phyloP scores from a whole-genome alignment of 805 yeast genomes.

The Cyberlindnera xylosilytica region DNA sequence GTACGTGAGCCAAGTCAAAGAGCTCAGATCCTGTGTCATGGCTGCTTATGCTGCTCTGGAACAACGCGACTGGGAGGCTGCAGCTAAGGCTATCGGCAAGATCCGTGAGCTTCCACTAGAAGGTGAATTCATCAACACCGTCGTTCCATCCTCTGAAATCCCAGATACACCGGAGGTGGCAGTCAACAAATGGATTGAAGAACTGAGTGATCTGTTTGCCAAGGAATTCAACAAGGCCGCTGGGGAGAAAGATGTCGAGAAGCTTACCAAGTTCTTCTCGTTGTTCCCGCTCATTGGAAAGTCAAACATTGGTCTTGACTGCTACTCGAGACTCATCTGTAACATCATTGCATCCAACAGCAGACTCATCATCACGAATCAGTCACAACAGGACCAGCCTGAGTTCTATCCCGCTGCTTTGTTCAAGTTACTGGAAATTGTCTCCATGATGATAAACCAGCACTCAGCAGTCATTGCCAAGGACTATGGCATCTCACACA shows the following conservation, averaged over 20 bases:
- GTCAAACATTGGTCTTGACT: conserved; percentile 65
- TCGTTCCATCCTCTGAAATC: conserved; percentile 82
- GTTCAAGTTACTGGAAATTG: conserved; percentile 73
- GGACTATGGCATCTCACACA: conserved; percentile 64
- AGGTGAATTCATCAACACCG: conserved; percentile 72
- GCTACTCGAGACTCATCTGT: conserved; percentile 85
- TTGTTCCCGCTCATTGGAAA: conserved; percentile 84
- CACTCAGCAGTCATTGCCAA: conserved; percentile 76
- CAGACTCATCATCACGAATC: conserved; percentile 54
- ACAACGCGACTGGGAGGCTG: conserved; percentile 67
- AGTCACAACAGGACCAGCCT: conserved; percentile 37
- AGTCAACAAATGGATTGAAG: conserved; percentile 54
- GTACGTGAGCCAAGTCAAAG: conserved; percentile 63
- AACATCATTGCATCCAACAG: conserved; percentile 78
- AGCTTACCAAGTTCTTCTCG: conserved; percentile 75
- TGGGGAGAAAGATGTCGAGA: conserved; percentile 55
- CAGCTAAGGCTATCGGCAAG: conserved; percentile 62
- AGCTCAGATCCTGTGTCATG: conserved; percentile 61
- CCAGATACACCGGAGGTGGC: conserved; percentile 72
- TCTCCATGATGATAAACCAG: conserved; percentile 80
- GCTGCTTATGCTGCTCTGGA: conserved; percentile 69
- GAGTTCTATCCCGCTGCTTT: conserved; percentile 60
- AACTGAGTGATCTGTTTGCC: conserved; percentile 55
- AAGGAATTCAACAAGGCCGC: conserved; percentile 73
- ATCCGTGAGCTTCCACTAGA: conserved; percentile 55